Conservation (phyloP, 306 rosid species). For the Sophora flavescens region DNA sequence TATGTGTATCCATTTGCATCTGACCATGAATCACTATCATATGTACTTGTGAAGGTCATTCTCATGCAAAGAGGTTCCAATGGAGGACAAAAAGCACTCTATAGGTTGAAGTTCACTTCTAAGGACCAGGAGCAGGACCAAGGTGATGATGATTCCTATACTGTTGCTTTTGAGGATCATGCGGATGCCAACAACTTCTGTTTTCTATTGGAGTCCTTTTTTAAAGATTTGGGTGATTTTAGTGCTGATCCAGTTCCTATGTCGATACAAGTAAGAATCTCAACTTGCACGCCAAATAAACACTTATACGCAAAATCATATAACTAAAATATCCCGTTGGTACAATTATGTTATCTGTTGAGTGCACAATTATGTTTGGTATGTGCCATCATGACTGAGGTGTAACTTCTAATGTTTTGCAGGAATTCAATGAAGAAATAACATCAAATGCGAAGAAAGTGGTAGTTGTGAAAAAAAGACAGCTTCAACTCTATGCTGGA, state of each 20-base stretch:
- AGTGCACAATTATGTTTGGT: constrained; percentile 18
- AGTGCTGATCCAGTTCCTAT: constrained; percentile 70
- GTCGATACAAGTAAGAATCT: constrained; percentile 66
- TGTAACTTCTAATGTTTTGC: constrained; percentile 33
- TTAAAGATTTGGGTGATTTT: constrained; percentile 75
- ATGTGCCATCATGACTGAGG: constrained; percentile 17
- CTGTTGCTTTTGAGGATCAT: constrained; percentile 82
- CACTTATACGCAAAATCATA: not conserved
- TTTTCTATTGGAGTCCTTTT: constrained; percentile 72
- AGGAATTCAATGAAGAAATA: constrained; percentile 78
- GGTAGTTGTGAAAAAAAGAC: constrained; percentile 78
- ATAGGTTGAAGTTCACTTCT: constrained; percentile 56
- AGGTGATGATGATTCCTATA: constrained; percentile 56
- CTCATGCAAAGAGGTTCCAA: constrained; percentile 66
- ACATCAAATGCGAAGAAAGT: constrained; percentile 58
- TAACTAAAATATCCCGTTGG: constrained; percentile 27
- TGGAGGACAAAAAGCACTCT: constrained; percentile 65
- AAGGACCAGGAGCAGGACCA: constrained; percentile 48
- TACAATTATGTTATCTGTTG: not conserved
- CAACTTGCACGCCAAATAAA: constrained; percentile 19
- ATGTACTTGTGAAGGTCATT: constrained; percentile 61
- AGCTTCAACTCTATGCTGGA: constrained; percentile 87
- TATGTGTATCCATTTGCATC: constrained; percentile 35
- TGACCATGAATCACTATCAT: constrained; percentile 33
- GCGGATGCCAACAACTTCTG: constrained; percentile 83